Conservation (phyloP, 805 yeast species). For the Priceomyces castillae region DNA sequence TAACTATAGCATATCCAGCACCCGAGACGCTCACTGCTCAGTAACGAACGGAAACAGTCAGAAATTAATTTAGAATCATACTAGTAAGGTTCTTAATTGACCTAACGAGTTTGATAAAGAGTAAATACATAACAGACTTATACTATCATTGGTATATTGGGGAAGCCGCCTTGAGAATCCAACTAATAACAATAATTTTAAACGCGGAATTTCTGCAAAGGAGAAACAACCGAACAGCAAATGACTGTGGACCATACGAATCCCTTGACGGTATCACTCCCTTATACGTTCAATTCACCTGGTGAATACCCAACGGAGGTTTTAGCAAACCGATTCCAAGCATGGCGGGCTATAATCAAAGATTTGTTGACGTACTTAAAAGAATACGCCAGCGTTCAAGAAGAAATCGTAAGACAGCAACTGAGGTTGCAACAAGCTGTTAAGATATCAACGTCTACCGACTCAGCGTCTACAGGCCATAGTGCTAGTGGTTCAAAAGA, state of each 20-base stretch:
- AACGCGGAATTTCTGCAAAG: not conserved
- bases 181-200: not conserved
- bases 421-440: slow-evolving; percentile 77
- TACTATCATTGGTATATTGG: not conserved
- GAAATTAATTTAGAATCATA: not conserved
- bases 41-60: not conserved
- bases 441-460: slow-evolving; percentile 15
- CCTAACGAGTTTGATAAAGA: not conserved
- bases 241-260: slow-evolving; percentile 19
- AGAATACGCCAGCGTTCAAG: slow-evolving; percentile 82
- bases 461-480: slow-evolving; percentile 6
- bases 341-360: slow-evolving; percentile 81
- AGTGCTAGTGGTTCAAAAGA: slow-evolving; percentile 20
- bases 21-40: slow-evolving; percentile 3
- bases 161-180: not conserved
- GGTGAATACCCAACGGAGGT: slow-evolving; percentile 74
- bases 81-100: not conserved
- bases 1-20: slow-evolving; percentile 2
- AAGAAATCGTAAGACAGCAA: slow-evolving; percentile 83
- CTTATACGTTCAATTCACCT: slow-evolving; percentile 32
- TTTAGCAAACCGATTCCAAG: slow-evolving; percentile 75
- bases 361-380: slow-evolving; percentile 71
- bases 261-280: slow-evolving; percentile 41
- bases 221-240: not conserved
- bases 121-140: not conserved